phyloP scores from a whole-genome alignment of 2,329 filamentous ascomycete genomes.

The Penicillium rolfsii region DNA sequence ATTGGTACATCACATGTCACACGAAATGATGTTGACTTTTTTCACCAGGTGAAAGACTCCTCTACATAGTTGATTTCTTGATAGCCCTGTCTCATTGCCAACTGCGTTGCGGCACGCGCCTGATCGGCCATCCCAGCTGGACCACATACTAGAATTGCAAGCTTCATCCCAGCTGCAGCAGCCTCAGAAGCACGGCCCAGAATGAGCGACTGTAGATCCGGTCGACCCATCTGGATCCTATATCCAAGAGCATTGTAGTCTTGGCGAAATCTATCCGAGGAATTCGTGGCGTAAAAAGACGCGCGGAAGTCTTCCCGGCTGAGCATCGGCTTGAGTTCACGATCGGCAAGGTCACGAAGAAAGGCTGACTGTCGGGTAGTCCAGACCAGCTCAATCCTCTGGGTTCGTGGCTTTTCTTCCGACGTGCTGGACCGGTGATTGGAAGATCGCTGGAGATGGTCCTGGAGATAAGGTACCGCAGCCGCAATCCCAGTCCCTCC shows the following conservation, averaged over 20 bases:
- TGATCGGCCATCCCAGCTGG: conserved; percentile 52
- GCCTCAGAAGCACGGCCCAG: conserved; percentile 38
- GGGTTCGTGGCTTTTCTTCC: conserved; percentile 26
- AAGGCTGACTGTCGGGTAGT: conserved; percentile 38
- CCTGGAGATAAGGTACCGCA: conserved; percentile 53
- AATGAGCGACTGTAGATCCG: conserved; percentile 43
- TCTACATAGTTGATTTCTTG: conserved; percentile 50
- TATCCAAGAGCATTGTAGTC: conserved; percentile 17
- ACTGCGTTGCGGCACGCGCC: conserved; percentile 45
- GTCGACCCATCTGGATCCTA: conserved; percentile 41
- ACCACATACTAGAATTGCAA: conserved; percentile 51
- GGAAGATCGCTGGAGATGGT: conserved; percentile 32
- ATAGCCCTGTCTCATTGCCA: conserved; percentile 40
- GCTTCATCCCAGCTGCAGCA: conserved; percentile 29
- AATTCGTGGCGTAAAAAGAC: conserved; percentile 36
- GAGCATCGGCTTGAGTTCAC: conserved; percentile 35
- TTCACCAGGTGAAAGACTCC: conserved; percentile 49
- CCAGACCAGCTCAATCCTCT: conserved; percentile 42
- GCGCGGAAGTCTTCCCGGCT: conserved; percentile 36
- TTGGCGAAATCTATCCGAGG: not conserved
- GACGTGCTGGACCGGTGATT: conserved; percentile 6
- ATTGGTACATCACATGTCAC: not conserved
- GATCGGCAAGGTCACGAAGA: conserved; percentile 31
- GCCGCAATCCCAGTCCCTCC: conserved; percentile 39
- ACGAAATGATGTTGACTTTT: not conserved